Evolutionary conservation across 2,329 filamentous ascomycete genomes (phyloP).

Genomic region (Epichloe brachyelytri): DNA sequence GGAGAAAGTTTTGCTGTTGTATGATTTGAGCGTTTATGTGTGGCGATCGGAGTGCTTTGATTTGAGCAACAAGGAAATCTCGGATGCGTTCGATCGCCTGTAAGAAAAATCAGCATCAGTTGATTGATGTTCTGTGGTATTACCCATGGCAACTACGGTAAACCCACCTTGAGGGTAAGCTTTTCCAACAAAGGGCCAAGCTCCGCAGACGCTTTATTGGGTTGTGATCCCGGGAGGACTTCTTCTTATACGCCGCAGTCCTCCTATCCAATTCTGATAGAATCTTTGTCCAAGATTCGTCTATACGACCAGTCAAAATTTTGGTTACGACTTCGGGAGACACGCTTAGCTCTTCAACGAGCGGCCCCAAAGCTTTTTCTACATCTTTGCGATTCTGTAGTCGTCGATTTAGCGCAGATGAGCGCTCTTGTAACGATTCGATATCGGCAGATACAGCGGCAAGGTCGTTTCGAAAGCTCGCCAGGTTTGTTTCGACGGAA

Average conservation of each 20-base stretch:
- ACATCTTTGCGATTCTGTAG: slow-evolving; percentile 82
- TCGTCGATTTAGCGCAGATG: slow-evolving; percentile 67
- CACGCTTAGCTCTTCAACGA: slow-evolving; percentile 85
- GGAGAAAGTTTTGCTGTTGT: slow-evolving; percentile 81
- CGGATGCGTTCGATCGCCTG: slow-evolving; percentile 85
- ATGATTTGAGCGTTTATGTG: slow-evolving; percentile 97
- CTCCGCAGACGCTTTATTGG: slow-evolving; percentile 68
- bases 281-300: slow-evolving; percentile 77
- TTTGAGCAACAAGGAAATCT: slow-evolving; percentile 87
- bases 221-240: slow-evolving; percentile 41
- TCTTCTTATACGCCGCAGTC: slow-evolving; percentile 57
- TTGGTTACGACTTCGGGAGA: slow-evolving; percentile 72
- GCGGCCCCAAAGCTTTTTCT: slow-evolving; percentile 73
- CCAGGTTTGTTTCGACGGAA: slow-evolving; percentile 85
- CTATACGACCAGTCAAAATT: slow-evolving; percentile 79
- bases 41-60: slow-evolving; percentile 85
- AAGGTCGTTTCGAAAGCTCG: slow-evolving; percentile 86
- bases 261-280: slow-evolving; percentile 75
- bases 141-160: not conserved
- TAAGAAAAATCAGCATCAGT: slow-evolving; percentile 3
- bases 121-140: not conserved
- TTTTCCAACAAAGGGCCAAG: slow-evolving; percentile 75
- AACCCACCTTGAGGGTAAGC: slow-evolving; percentile 59
- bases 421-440: slow-evolving; percentile 80
- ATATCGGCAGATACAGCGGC: slow-evolving; percentile 90